Percentiles rank a stretch among this genome's conserved stretches.
These are phyloP conservation scores for Pythium sukuiense DNA, from an alignment of 352 stramenopile species.

Conservation along the genomic window DNA sequence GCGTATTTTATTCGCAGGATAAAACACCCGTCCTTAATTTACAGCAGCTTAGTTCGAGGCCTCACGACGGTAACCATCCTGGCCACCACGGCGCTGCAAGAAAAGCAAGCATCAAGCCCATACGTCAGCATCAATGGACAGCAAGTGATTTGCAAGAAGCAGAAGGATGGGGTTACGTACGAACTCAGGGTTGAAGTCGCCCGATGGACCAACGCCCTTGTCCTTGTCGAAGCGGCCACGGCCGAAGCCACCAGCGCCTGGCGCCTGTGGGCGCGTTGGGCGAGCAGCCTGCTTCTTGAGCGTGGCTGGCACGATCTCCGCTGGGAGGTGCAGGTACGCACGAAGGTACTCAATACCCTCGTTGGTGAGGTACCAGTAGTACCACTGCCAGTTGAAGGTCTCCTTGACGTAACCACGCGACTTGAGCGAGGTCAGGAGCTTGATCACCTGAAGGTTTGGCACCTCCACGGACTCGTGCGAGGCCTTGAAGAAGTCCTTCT, in stretches of 20 bases:
- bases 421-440: slow-evolving; percentile 98
- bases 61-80: slow-evolving; percentile 89
- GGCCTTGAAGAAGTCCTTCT: slow-evolving; percentile 87
- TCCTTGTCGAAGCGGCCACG: slow-evolving; percentile 89
- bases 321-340: slow-evolving; percentile 97
- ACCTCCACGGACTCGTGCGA: slow-evolving; percentile 98
- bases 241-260: slow-evolving; percentile 73
- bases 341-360: slow-evolving; percentile 99
- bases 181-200: slow-evolving; percentile 90
- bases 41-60: slow-evolving; percentile 73
- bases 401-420: slow-evolving; percentile 97
- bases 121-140: not conserved
- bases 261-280: slow-evolving; percentile 77
- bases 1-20: slow-evolving; percentile 76
- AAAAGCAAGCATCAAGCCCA: not conserved
- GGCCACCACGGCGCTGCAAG: slow-evolving; percentile 59
- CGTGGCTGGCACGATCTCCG: slow-evolving; percentile 98
- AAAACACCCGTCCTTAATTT: slow-evolving; percentile 55
- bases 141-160: not conserved
- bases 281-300: slow-evolving; percentile 96
- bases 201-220: slow-evolving; percentile 85
- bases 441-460: slow-evolving; percentile 98
- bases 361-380: slow-evolving; percentile 99
- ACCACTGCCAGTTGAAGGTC: slow-evolving; percentile 99
- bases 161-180: slow-evolving; percentile 37